Evolutionary conservation across 75 land plant species (phyloP), one percentile per base, ranked within the genome.

Genomic region (Isoetes taiwanensis): DNA sequence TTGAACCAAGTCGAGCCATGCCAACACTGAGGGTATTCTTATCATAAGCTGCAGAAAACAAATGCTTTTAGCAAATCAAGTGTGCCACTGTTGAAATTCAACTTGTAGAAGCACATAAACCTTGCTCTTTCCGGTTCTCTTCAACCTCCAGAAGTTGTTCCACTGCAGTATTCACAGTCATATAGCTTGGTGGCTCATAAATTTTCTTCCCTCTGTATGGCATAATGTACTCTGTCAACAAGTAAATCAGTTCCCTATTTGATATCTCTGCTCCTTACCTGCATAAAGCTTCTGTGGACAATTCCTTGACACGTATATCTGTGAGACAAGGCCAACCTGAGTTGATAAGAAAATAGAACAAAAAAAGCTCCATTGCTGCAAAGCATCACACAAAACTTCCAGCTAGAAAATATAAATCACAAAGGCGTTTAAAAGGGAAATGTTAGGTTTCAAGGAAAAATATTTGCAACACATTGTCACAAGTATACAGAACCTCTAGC

Each of bases 291-390:
- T 93, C 98, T 37, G 79, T 23, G 4, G 96, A 63, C 3, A 77
- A 96, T 73, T 93, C 98, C 78, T 93, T 93, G 46, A 93, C 98
- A n/a, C 90, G 86, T 30, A 93, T 93, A 69, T 93, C 98, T 93
- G 79, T n/a, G n/a, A n/a, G n/a, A n/a, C n/a, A n/a, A n/a, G n/a
- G n/a, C n/a, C n/a, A n/a, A n/a, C 11, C 14, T 9, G 14, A 37
- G 38, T 9, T 9, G 11, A 37, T 14, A 37, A 14, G 9, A 14
- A 37, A 14, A 37, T 9, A 37, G 11, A 9, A 9, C 11, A 37
- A 14, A 14, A 46, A n/a, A 46, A 46, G 21, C 8, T 6, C 23
- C 6, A 4, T 5, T 46, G 19, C 4, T 46, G 25, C 8, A 46
- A 46, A 19, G 25, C 14, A 37, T 37, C 14, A 37, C 14, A 37